Base-by-base conservation (phyloP, 352 stramenopile genomes). In the Pythium periplocum region DNA sequence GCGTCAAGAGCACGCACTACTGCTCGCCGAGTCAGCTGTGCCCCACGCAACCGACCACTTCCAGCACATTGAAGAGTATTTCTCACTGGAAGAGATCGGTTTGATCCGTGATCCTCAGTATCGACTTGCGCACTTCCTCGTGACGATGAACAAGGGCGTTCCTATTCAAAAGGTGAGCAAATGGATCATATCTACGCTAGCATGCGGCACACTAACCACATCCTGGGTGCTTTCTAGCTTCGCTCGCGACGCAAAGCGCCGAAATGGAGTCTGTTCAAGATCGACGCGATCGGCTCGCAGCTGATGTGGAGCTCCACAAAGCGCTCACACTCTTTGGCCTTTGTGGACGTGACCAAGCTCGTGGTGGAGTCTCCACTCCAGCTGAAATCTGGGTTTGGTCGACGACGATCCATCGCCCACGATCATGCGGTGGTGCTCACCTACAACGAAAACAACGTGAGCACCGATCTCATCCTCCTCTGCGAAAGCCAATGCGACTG, bases 401-500 rank as follows among this genome's bases (percentile, higher is more conserved):
- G 60, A 1, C 62, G 61, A 3, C 62, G 62, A 4, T 62, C 61
- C 1, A 62, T 47, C 1, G 53, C 57, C 9, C 55, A 65, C 34
- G 54, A 63, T 35, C 63, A 73, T 51, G 72, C 70, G 0, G 68
- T 83, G 10, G 68, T 86, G 42, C 43, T 68, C 4, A 67, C 42
- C 6, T 83, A 83, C 61, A 44, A 37, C 12, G 63, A 74, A 57
- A 36, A 43, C 46, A 36, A 6, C 11, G 39, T 48, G 9, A 55
- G 40, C 2, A 52, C 46, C 4, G 78, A 87, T 48, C 57, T 90
- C 36, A 75, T 87, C 11, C 59, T 90, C 26, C 66, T 87, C 26
- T 85, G 74, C 36, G 78, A 90, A 47, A 76, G 72, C n/a, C 49
- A 68, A 32, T 77, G 68, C 42, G 78, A 86, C 51, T 78, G 75